Conservation (phyloP, 345 rosid genomes). For the Boechera divaricarpa region DNA sequence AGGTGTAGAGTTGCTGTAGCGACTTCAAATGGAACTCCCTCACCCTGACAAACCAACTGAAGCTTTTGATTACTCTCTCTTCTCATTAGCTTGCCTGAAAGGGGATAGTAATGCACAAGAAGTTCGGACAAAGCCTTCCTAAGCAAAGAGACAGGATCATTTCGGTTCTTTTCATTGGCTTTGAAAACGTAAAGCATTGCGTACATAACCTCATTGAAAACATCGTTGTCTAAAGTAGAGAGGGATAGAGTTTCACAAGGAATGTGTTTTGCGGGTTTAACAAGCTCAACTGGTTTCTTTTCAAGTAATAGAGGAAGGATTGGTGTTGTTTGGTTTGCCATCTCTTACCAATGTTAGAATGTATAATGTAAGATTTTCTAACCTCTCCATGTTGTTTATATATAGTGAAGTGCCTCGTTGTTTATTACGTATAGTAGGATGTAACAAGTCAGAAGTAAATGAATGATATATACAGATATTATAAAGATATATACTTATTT, state of each 20-base stretch:
- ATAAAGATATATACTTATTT: too few species aligned
- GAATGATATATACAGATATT: too few species aligned
- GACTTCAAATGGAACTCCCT: constrained; percentile 59
- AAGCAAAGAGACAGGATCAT: constrained; percentile 38
- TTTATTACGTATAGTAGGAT: too few species aligned
- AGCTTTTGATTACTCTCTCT: constrained; percentile 43
- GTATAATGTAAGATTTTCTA: neutral
- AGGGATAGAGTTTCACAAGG: constrained; percentile 45
- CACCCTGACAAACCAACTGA: constrained; percentile 39
- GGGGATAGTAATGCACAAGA: constrained; percentile 55
- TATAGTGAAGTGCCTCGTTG: too few species aligned
- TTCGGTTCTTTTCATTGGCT: constrained; percentile 9
- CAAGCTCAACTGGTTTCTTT: constrained; percentile 6
- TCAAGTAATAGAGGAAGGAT: constrained; percentile 9
- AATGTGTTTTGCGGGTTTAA: constrained; percentile 52
- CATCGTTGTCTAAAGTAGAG: constrained; percentile 53
- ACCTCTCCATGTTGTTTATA: too few species aligned
- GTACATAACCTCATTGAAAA: constrained; percentile 38
- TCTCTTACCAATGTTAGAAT: constrained; percentile 7
- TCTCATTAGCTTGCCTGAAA: constrained; percentile 57
- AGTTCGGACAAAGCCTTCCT: neutral
- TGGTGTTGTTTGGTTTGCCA: constrained; percentile 7
- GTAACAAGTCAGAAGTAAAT: too few species aligned
- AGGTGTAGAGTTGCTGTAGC: constrained; percentile 44
- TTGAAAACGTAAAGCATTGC: constrained; percentile 49